A percentile compares a stretch with the other conserved stretches of the same genome.
These are phyloP conservation scores for Allomyces arbusculus DNA, from an alignment of 192 early-diverging fungal genomes.

Conservation along the genomic window DNA sequence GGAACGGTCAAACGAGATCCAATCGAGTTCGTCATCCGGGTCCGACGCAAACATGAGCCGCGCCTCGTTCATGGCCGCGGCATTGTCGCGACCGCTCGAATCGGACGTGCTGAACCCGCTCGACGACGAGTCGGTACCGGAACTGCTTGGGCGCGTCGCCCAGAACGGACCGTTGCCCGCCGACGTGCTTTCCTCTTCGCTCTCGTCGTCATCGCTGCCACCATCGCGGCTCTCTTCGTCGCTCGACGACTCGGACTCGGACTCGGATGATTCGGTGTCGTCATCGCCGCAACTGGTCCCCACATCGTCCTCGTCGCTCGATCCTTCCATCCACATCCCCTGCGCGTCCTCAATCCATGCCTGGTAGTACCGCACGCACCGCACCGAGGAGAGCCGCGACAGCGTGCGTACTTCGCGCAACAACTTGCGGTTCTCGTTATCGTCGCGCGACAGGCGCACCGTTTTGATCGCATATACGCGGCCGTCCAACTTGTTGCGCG, in stretches of 20 bases:
- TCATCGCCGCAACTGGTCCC: too few species aligned
- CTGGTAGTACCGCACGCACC: slow-evolving; percentile 71
- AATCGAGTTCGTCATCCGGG: slow-evolving; percentile 4
- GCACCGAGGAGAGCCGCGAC: slow-evolving; percentile 70
- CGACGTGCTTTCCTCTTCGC: too few species aligned
- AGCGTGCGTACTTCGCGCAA: slow-evolving; percentile 79
- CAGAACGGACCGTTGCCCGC: too few species aligned
- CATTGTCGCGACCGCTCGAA: slow-evolving; percentile 10
- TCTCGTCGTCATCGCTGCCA: too few species aligned
- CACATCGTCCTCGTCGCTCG: not conserved
- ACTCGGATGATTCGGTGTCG: too few species aligned
- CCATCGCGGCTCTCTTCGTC: too few species aligned
- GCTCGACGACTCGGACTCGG: too few species aligned
- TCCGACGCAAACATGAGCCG: slow-evolving; percentile 11
- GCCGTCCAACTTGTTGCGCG: slow-evolving; percentile 60
- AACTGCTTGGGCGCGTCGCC: too few species aligned
- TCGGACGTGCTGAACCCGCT: slow-evolving; percentile 10
- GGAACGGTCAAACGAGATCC: not conserved
- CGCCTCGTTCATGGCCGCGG: slow-evolving; percentile 15
- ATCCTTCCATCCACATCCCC: not conserved
- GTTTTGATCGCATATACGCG: slow-evolving; percentile 82
- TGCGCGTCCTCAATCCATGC: slow-evolving; percentile 72
- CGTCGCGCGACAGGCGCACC: slow-evolving; percentile 59
- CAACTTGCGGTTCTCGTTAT: slow-evolving; percentile 59
- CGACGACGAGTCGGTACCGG: slow-evolving; percentile 3